These are phyloP conservation scores for Peronosclerospora sorghi DNA, from an alignment of 352 stramenopile genomes.

Conservation along the genomic window DNA sequence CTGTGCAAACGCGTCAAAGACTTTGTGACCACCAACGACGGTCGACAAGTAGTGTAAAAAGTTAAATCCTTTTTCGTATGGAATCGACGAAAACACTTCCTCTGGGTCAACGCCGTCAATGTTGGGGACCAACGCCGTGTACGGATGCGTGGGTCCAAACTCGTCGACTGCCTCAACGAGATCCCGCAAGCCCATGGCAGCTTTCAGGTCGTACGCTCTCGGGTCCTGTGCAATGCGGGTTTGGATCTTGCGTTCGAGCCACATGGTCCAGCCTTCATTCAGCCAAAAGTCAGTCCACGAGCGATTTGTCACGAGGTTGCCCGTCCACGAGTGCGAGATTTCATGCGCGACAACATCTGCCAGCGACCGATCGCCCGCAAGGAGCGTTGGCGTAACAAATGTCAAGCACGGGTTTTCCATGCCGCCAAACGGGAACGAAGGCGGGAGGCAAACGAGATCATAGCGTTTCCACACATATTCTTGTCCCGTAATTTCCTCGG, in stretches of 20 bases:
- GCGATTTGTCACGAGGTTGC: conserved; percentile 95
- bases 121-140: conserved; percentile 84
- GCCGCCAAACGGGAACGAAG: conserved; percentile 84
- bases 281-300: conserved; percentile 96
- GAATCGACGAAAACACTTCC: conserved; percentile 90
- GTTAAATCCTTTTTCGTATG: conserved; percentile 93
- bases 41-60: conserved; percentile 75
- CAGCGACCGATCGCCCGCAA: conserved; percentile 90
- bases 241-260: conserved; percentile 96
- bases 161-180: conserved; percentile 32
- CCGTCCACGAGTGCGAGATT: conserved; percentile 93
- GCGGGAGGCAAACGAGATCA: conserved; percentile 95
- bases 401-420: conserved; percentile 86
- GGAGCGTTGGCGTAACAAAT: conserved; percentile 94
- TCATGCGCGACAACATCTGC: conserved; percentile 97
- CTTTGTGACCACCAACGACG: conserved; percentile 33
- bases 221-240: conserved; percentile 36
- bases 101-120: conserved; percentile 90
- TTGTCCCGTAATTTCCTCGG: conserved; percentile 86
- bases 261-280: conserved; percentile 98
- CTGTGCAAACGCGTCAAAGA: conserved; percentile 83
- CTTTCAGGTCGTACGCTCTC: conserved; percentile 43
- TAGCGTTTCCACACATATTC: conserved; percentile 95
- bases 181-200: conserved; percentile 31
- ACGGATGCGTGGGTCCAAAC: conserved; percentile 57